Conservation (phyloP, 2,329 filamentous ascomycete genomes). For the Venturia aucupariae region DNA sequence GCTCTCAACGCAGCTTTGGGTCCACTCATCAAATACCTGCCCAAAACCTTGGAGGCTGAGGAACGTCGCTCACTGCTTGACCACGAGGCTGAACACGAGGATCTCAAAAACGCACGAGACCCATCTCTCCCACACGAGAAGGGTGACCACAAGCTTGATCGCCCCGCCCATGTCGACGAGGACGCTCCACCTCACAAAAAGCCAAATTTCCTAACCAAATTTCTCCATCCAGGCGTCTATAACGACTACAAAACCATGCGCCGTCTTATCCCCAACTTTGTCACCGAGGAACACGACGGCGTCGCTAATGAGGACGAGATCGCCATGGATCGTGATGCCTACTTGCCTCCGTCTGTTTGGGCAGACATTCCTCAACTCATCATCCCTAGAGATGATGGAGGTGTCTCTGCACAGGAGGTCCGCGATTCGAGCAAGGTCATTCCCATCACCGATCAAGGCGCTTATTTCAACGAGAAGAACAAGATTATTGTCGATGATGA, state of each 20-base stretch:
- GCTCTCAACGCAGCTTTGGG: constrained; percentile 25
- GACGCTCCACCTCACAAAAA: constrained; percentile 14
- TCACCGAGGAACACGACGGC: constrained; percentile 18
- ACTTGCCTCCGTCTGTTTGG: constrained; percentile 35
- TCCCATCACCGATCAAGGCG: constrained; percentile 14
- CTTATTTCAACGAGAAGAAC: constrained; percentile 15
- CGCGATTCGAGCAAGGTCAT: background rate
- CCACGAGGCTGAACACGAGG: background rate
- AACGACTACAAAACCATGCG: constrained; percentile 22
- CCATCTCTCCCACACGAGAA: background rate
- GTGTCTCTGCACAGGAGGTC: constrained; percentile 14
- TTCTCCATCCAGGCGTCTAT: constrained; percentile 16
- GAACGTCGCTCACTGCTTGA: constrained; percentile 11
- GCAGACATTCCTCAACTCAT: constrained; percentile 10
- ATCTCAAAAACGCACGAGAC: background rate
- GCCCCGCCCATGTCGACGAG: background rate
- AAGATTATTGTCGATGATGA: constrained; percentile 15
- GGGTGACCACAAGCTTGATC: constrained; percentile 9
- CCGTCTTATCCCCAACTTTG: constrained; percentile 27
- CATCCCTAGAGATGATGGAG: constrained; percentile 14
- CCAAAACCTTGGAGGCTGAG: constrained; percentile 16
- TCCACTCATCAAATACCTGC: constrained; percentile 20
- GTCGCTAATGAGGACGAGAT: constrained; percentile 19
- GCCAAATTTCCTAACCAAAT: constrained; percentile 15
- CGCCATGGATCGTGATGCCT: constrained; percentile 31